phyloP scores from a whole-genome alignment of 257 asterid species.

The Fraxinus americana region DNA sequence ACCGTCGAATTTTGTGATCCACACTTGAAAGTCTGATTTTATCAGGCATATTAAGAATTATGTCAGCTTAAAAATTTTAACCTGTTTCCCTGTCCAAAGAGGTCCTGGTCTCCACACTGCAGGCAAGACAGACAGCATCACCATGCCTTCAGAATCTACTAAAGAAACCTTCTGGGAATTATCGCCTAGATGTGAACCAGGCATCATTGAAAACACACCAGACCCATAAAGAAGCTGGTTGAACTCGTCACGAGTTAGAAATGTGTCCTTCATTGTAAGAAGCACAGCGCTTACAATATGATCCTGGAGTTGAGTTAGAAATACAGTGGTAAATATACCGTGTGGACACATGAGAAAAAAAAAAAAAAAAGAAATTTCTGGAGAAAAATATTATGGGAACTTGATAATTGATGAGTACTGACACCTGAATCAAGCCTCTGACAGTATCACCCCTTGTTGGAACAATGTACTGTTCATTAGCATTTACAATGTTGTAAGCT shows the following conservation, averaged over 20 bases:
- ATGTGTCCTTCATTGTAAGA: constrained; percentile 84
- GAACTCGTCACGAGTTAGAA: constrained; percentile 77
- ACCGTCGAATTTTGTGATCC: background rate
- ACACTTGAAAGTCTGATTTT: constrained; percentile 1
- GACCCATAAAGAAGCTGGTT: constrained; percentile 91
- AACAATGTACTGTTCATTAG: constrained; percentile 95
- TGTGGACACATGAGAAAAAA: background rate
- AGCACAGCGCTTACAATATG: constrained; percentile 92
- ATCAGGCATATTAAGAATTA: constrained; percentile 12
- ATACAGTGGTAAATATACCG: constrained; percentile 14
- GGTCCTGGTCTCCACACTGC: constrained; percentile 92
- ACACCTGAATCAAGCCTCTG: constrained; percentile 98
- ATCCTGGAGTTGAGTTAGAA: constrained; percentile 56
- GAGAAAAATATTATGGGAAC: constrained; percentile 8
- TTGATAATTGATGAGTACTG: constrained; percentile 24
- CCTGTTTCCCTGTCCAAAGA: constrained; percentile 99
- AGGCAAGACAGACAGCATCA: constrained; percentile 66
- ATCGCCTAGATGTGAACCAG: constrained; percentile 43
- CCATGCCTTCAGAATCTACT: constrained; percentile 57
- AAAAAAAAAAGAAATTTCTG: constrained; percentile 5
- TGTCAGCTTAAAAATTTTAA: constrained; percentile 29
- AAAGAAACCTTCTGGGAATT: constrained; percentile 52
- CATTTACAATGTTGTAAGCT: constrained; percentile 94
- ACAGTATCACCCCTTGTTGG: constrained; percentile 99
- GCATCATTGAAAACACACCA: constrained; percentile 59